Percentiles rank a stretch among this genome's conserved stretches.
Evolutionary conservation across 208 protist species (phyloP).

Genomic region (Trypanosoma cruzi): DNA sequence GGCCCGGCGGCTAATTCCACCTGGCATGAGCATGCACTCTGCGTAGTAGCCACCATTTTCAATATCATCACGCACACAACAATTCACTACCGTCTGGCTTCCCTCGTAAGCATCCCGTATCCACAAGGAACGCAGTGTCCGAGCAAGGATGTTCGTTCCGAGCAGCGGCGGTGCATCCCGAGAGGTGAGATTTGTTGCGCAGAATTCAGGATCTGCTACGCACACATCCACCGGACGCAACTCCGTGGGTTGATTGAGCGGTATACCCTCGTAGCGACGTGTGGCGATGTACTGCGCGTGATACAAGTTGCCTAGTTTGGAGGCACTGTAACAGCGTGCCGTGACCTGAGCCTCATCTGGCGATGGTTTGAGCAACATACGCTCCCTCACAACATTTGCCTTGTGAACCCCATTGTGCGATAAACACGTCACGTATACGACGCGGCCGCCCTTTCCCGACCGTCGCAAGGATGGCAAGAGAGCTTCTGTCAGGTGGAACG

Average conservation of each 20-base stretch:
- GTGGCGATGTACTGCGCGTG: conserved; percentile 72
- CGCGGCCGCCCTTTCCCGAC: conserved; percentile 43
- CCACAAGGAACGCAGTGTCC: conserved; percentile 71
- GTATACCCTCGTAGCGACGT: conserved; percentile 77
- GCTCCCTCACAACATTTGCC: conserved; percentile 63
- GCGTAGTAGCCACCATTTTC: conserved; percentile 80
- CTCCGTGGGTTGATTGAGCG: conserved; percentile 54
- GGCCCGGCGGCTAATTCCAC: conserved; percentile 62
- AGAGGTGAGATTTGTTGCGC: conserved; percentile 49
- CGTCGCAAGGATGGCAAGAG: conserved; percentile 68
- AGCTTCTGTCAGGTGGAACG: conserved; percentile 83
- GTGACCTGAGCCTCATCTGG: conserved; percentile 51
- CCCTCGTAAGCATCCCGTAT: conserved; percentile 73
- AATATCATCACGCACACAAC: conserved; percentile 59
- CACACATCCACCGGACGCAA: conserved; percentile 70
- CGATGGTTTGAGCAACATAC: conserved; percentile 56
- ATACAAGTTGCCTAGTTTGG: conserved; percentile 85
- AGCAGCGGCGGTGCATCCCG: conserved; percentile 41
- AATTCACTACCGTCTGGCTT: conserved; percentile 77
- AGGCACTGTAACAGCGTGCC: conserved; percentile 75
- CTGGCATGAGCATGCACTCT: conserved; percentile 69
- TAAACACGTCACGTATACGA: conserved; percentile 82
- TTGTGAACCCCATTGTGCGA: conserved; percentile 70
- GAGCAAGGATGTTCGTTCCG: conserved; percentile 42
- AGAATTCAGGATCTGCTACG: conserved; percentile 71